phyloP scores from a whole-genome alignment of 495 filamentous ascomycete genomes.

The Neurospora sp. region DNA sequence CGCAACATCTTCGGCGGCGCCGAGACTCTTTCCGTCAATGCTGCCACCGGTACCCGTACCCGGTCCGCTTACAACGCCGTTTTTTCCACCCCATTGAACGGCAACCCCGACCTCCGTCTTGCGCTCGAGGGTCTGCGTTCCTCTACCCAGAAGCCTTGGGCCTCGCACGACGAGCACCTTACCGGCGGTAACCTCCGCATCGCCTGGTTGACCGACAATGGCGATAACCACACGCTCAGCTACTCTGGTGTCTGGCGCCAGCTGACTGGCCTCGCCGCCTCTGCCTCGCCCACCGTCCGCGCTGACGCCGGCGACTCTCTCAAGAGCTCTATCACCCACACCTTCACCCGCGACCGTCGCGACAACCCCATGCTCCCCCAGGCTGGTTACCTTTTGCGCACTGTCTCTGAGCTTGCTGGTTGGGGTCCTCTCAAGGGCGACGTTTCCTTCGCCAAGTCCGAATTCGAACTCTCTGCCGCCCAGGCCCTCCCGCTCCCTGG shows the following conservation, averaged over 20 bases:
- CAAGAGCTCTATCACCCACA: conserved; percentile 77
- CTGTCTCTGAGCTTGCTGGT: conserved; percentile 73
- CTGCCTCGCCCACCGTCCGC: conserved; percentile 70
- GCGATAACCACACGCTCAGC: conserved; percentile 61
- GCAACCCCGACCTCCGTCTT: conserved; percentile 68
- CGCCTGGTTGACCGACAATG: conserved; percentile 52
- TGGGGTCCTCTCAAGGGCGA: conserved; percentile 78
- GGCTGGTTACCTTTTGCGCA: conserved; percentile 66
- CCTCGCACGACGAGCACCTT: conserved; percentile 85
- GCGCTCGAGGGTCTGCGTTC: conserved; percentile 70
- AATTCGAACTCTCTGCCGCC: conserved; percentile 69
- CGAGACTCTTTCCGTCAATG: conserved; percentile 73
- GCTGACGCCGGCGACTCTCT: conserved; percentile 82
- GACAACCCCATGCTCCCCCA: conserved; percentile 77
- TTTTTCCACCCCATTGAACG: conserved; percentile 67
- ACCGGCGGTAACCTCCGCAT: conserved; percentile 70
- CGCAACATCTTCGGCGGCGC: conserved; percentile 94
- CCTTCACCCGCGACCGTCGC: conserved; percentile 66
- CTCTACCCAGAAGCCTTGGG: conserved; percentile 77
- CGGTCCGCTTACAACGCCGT: conserved; percentile 76
- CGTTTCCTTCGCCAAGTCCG: conserved; percentile 80
- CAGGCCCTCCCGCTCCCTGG: conserved; percentile 66
- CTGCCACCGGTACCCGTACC: conserved; percentile 78
- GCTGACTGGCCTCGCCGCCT: conserved; percentile 61
- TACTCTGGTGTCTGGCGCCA: conserved; percentile 84